Base-by-base conservation (phyloP, 192 early-diverging fungal genomes). In the Coemansia umbellata region DNA sequence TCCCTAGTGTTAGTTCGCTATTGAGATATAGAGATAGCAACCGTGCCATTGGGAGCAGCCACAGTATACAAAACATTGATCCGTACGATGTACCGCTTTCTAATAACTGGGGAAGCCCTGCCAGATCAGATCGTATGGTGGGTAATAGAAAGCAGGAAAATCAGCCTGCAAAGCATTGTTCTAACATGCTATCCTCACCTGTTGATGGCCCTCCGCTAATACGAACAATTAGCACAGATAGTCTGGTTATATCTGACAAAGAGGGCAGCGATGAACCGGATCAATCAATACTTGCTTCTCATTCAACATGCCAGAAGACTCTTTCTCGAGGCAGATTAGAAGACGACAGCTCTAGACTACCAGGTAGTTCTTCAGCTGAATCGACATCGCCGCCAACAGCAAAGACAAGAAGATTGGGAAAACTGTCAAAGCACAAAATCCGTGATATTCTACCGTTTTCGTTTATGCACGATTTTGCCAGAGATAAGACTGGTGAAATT, bases 381-480 rank as follows among this genome's bases (percentile, higher is more conserved):
- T 15, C 33, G 4, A 37, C 33, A 8, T 19, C 17, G n/a, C 35
- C 61, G 28, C 63, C 63, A 10, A 58, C 54, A 14, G 50, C 58
- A 3, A 66, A 49, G n/a, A 59, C 54, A 6, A 27, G 53, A 5
- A 55, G 18, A 27, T 47, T 61, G 5, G 42, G 41, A 15, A 53
- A 53, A 36, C 55, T 73, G 9, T 59, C 59, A 13, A 63, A 64
- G 19, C 54, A 47, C 24, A 59, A 74, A 41, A 74, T 74, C 37
- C 71, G 71, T 15, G 71, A 64, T 9, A 49, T 74, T 4, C 39
- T 74, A 35, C 71, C 71, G 9, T 74, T 74, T 37, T 74, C 71
- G 31, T 74, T 74, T 58, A 66, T 74, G 51, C 60, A 64, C 14
- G 71, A 66, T 17, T 28, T 74, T 22, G 23, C 53, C 28, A 31